Evolutionary conservation across 176 grass and related monocot genomes (phyloP), one percentile per base, ranked within the genome.

Genomic region (Saccharum officinarum): DNA sequence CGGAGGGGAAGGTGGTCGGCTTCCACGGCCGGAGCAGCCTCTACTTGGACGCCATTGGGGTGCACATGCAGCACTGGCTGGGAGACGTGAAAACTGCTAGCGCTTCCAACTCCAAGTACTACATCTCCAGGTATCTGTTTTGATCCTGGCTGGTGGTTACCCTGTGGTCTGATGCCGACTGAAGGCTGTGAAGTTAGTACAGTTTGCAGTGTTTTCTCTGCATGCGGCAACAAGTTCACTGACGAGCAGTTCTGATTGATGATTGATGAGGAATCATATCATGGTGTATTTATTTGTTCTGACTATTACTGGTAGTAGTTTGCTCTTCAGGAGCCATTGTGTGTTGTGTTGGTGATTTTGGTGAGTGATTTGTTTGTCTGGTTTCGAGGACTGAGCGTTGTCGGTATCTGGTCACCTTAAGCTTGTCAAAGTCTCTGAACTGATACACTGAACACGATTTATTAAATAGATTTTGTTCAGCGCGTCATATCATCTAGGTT

Each of bases 51-150:
- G 91, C 97, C 41, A 91, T 98, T 42, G 97, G 92, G 1, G 92
- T 98, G 44, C 93, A 98, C 40, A 98, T 92, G 93, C 97, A 96
- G 69, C 97, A 96, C 12, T 99, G 93, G 97, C 31, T 94, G 23
- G 93, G 97, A 7, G 90, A 95, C 80, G 85, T 72, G 47, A 94
- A 90, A 34, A 67, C 49, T 18, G 1, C 82, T 0, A 18, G 60
- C 13, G 67, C 72, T 4, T 17, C 83, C 79, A 86, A 28, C 2
- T 83, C 86, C 4, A 98, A 91, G 83, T 86, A 80, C 28, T 68
- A 85, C 47, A 30, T 95, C 77, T 91, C 85, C 20, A 94, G 92
- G 71, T 94, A 95, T 25, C 89, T 99, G 41, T 94, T 95, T 69
- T 93, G 89, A 96, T 65, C 26, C 31, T 41, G 33, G 30, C 3